These are phyloP conservation scores for Plectosphaerella cucumerina DNA, from an alignment of 2,329 filamentous ascomycete genomes.

Conservation along the genomic window DNA sequence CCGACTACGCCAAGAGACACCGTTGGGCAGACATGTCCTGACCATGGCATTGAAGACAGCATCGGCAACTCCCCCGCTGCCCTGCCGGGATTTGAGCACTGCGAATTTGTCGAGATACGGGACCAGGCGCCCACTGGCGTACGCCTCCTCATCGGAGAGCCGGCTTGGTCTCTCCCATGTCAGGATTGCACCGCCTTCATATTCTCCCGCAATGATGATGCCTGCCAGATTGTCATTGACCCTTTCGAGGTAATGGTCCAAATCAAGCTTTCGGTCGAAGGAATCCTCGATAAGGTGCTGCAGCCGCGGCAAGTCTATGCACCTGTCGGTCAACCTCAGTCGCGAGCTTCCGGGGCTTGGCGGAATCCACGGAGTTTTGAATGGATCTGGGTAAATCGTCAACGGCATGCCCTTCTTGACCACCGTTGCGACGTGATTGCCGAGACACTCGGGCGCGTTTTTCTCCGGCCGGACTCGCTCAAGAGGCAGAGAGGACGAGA, in stretches of 20 bases:
- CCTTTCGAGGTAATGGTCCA: slow-evolving; percentile 76
- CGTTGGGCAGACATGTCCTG: slow-evolving; percentile 77
- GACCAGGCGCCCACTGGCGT: slow-evolving; percentile 61
- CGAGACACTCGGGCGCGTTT: slow-evolving; percentile 10
- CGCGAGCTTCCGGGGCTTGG: slow-evolving; percentile 54
- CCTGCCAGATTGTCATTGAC: slow-evolving; percentile 79
- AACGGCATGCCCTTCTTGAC: slow-evolving; percentile 89
- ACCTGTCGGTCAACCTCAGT: slow-evolving; percentile 71
- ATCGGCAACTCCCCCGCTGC: slow-evolving; percentile 87
- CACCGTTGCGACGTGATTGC: slow-evolving; percentile 61
- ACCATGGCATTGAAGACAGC: slow-evolving; percentile 97
- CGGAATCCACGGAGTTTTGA: slow-evolving; percentile 61
- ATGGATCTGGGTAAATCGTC: slow-evolving; percentile 73
- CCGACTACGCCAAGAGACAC: slow-evolving; percentile 88
- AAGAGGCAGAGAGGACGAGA: slow-evolving; percentile 84
- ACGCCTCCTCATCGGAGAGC: slow-evolving; percentile 48
- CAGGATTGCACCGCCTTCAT: slow-evolving; percentile 90
- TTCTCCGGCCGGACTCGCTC: slow-evolving; percentile 50
- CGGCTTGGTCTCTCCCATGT: slow-evolving; percentile 83
- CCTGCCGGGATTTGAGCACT: slow-evolving; percentile 82
- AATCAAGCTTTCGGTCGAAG: slow-evolving; percentile 79
- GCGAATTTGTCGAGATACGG: slow-evolving; percentile 98
- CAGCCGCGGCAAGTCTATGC: slow-evolving; percentile 78
- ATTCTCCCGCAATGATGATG: slow-evolving; percentile 91
- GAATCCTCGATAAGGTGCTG: slow-evolving; percentile 90